A percentile compares a stretch with the other conserved stretches of the same genome.
Conservation (phyloP, 2,329 filamentous ascomycete genomes). For the Aspergillus sp. region DNA sequence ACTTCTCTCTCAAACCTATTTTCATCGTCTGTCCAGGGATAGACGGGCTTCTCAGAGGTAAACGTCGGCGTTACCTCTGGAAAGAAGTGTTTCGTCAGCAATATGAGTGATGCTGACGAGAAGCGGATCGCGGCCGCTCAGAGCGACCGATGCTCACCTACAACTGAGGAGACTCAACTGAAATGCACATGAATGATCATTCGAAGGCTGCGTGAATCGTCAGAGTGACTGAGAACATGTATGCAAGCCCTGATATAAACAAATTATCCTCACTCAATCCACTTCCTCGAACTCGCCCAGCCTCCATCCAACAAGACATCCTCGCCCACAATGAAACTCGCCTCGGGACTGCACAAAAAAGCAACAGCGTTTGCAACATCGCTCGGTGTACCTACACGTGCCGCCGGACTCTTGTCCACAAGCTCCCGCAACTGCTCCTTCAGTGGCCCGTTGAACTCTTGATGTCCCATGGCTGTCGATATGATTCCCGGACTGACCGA, state of each 20-base stretch:
- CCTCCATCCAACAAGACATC: slow-evolving; percentile 8
- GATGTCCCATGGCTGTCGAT: neutral
- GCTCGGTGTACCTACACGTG: neutral
- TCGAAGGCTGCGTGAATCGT: too few species aligned
- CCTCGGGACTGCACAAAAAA: neutral
- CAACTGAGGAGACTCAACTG: neutral
- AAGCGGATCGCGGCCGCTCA: neutral
- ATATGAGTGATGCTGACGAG: neutral
- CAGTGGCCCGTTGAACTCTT: neutral
- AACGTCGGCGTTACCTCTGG: too few species aligned
- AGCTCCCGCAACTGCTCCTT: neutral
- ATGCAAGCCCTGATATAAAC: too few species aligned
- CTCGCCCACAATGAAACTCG: slow-evolving; percentile 1
- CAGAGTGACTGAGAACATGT: too few species aligned
- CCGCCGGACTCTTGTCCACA: neutral
- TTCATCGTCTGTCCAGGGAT: neutral
- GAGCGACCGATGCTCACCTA: neutral
- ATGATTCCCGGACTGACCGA: slow-evolving; percentile 18
- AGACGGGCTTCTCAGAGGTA: neutral
- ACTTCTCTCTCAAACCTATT: neutral
- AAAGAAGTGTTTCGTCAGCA: neutral
- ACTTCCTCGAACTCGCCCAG: neutral
- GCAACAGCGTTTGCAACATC: slow-evolving; percentile 12
- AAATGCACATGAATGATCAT: neutral
- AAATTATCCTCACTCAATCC: neutral